Conservation (phyloP, 208 protist genomes). For the Trypanosoma grayi region DNA sequence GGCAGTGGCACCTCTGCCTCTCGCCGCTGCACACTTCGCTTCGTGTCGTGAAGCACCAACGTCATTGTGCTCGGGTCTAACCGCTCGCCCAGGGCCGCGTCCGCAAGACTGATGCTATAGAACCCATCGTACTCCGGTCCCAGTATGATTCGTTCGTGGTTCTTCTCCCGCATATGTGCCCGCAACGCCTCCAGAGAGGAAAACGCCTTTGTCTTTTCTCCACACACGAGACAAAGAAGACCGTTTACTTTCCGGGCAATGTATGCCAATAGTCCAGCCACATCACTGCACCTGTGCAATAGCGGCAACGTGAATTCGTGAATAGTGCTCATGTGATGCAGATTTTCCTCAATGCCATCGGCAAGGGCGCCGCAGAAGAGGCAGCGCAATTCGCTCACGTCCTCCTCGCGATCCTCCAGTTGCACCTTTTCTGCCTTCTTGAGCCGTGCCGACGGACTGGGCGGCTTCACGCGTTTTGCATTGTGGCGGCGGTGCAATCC, state of each 20-base stretch:
- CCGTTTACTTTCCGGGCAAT: constrained; percentile 88
- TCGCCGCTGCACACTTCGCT: constrained; percentile 42
- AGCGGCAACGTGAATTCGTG: constrained; percentile 85
- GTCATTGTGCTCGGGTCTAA: constrained; percentile 38
- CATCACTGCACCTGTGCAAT: constrained; percentile 56
- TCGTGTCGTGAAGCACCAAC: constrained; percentile 28
- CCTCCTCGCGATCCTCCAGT: constrained; percentile 73
- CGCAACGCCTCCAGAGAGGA: constrained; percentile 72
- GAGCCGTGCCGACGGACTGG: background rate
- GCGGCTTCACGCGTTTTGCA: constrained; percentile 46
- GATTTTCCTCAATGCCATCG: constrained; percentile 41
- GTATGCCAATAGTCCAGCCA: constrained; percentile 63
- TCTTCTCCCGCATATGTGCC: constrained; percentile 81
- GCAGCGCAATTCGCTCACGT: constrained; percentile 74
- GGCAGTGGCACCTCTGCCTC: constrained; percentile 68
- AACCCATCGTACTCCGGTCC: constrained; percentile 85
- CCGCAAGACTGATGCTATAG: constrained; percentile 64
- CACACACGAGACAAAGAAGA: constrained; percentile 86
- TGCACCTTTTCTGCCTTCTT: constrained; percentile 42
- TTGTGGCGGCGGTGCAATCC: constrained; percentile 87
- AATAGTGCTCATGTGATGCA: constrained; percentile 52
- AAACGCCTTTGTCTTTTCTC: constrained; percentile 72
- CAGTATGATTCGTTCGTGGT: constrained; percentile 79
- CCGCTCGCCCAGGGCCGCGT: constrained; percentile 32
- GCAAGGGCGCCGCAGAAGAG: constrained; percentile 78